Evolutionary conservation across 371 early-diverging fungal genomes (phyloP), one percentile per base, ranked within the genome.

Genomic region (Mortierella sp.): DNA sequence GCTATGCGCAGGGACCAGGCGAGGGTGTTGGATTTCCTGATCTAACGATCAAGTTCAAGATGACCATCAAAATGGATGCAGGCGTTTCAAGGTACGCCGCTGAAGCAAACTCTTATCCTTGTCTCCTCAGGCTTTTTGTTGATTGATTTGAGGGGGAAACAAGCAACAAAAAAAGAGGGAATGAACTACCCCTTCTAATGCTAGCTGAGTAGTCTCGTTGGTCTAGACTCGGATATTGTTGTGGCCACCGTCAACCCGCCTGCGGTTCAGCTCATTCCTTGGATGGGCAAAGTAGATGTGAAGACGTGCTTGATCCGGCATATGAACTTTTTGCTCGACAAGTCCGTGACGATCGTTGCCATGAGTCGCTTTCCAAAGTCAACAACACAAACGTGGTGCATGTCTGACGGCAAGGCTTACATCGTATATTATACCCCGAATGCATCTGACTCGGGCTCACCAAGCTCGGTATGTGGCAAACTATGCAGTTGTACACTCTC

Each of bases 41-140:
- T 19, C 34, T 75, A 14, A 56, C 64, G 27, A 75, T 75, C 59
- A 75, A 75, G 61, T 75, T 75, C 54, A 75, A 68, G 34, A 69
- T 75, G 76, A 75, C 76, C 19, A 75, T 75, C 43, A 75, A 75
- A 47, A 75, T 75, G 76, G 76, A 75, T 30, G 76, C 76, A 7
- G 76, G 76, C 5, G 76, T 75, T 2, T 68, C 76, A 44, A 67
- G 73, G 73, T 72, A n/a, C n/a, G n/a, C n/a, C n/a, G n/a, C n/a
- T n/a, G n/a, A n/a, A n/a, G n/a, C n/a, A n/a, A n/a, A n/a, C n/a
- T n/a, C n/a, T n/a, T n/a, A n/a, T n/a, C n/a, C n/a, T n/a, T n/a
- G n/a, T n/a, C n/a, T n/a, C n/a, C n/a, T n/a, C n/a, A n/a, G n/a
- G n/a, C n/a, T n/a, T n/a, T n/a, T n/a, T n/a, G n/a, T n/a, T n/a